Base-by-base conservation (phyloP, 2,329 filamentous ascomycete genomes). In the Trichoderma koningiopsis region DNA sequence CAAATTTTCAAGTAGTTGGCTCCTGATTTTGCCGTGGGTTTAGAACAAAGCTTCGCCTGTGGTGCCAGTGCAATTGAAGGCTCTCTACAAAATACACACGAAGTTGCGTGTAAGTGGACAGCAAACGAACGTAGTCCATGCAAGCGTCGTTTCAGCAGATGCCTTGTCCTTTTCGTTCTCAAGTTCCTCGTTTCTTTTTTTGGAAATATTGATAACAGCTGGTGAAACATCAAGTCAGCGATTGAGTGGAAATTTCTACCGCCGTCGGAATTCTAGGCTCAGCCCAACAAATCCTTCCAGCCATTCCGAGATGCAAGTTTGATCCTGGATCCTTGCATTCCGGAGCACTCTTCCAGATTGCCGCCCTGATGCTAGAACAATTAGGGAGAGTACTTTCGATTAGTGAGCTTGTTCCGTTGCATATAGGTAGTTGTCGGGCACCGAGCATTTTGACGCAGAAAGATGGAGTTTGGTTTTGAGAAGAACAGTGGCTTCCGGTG, bases 231-330 rank as follows among this genome's bases (percentile, higher is more conserved):
- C 8, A n/a, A 19, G 19, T 43, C 19, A 43, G 40, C 40, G 19
- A 19, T 40, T 22, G 13, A n/a, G 53, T 27, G 8, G 47, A 43
- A 60, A 19, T 55, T 63, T 35, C 47, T 10, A 55, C 37, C 22
- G 49, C 11, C 11, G 10, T 40, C 22, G 10, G 4, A 52, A 64
- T 24, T 55, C 40, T 43, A 43, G 53, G 61, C 24, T 27, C 19
- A 35, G 40, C 47, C 47, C 47, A 49, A 22, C 33, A 37, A 63
- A 31, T 19, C 29, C 22, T 37, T 63, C 47, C 47, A 55, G 47
- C 60, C 24, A 16, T 53, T 63, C 47, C 60, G 60, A 33, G 31
- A 47, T 33, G 24, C 40, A 64, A 49, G 47, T 40, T 64, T 49
- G 11, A 37, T 33, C 47, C 22, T 14, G 27, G 49, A 55, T 64